A percentile compares a stretch with the other conserved stretches of the same genome.
Conservation (phyloP, 2,329 filamentous ascomycete genomes). For the Exserohilum turcica region DNA sequence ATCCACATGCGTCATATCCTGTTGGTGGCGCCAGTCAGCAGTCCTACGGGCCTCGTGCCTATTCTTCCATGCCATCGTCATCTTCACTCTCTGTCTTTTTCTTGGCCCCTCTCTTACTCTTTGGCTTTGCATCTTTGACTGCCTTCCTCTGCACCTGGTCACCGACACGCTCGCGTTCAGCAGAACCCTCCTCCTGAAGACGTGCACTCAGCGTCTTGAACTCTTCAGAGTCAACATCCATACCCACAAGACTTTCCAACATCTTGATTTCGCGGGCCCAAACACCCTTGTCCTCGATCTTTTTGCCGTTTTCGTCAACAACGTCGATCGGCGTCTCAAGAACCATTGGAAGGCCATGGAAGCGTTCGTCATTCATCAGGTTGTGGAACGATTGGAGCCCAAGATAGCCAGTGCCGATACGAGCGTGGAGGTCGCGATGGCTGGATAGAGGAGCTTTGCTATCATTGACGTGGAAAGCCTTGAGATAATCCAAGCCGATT, state of each 20-base stretch:
- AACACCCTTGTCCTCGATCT: conserved; percentile 75
- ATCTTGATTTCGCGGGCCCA: conserved; percentile 97
- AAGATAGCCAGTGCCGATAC: conserved; percentile 93
- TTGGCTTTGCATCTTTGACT: conserved; percentile 25
- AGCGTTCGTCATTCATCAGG: conserved; percentile 79
- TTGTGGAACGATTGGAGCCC: conserved; percentile 89
- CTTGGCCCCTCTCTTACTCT: conserved; percentile 20
- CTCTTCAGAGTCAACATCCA: conserved; percentile 75
- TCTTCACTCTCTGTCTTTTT: conserved; percentile 29
- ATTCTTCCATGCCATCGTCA: conserved; percentile 24
- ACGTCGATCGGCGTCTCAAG: conserved; percentile 93
- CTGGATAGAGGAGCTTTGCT: conserved; percentile 87
- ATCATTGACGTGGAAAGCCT: conserved; percentile 91
- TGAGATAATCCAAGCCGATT: conserved; percentile 79
- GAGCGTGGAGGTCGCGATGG: conserved; percentile 88
- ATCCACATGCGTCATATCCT: background rate
- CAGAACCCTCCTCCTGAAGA: conserved; percentile 69
- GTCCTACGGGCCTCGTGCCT: background rate
- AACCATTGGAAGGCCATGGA: conserved; percentile 84
- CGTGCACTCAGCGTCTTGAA: conserved; percentile 70
- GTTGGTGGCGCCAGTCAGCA: background rate
- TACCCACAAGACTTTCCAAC: conserved; percentile 83
- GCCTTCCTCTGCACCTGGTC: conserved; percentile 64
- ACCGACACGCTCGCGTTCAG: conserved; percentile 75
- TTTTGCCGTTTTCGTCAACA: conserved; percentile 65